Evolutionary conservation across 805 yeast species (phyloP), one percentile per base, ranked within the genome.

Genomic region (Yamadazyma nakazawae): DNA sequence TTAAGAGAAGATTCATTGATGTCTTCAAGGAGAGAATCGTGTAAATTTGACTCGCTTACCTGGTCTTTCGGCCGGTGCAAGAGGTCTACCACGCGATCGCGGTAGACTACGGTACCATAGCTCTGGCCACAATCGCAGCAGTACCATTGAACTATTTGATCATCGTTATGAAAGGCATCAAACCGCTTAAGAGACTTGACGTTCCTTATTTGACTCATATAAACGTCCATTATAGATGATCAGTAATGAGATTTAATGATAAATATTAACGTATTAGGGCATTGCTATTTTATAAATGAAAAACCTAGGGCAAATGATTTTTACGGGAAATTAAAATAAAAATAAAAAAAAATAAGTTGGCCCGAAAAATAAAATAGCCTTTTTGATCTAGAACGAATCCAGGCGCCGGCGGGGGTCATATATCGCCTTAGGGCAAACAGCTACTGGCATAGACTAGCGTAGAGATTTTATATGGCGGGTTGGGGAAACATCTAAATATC

Each of bases 51-150:
- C n/a, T 28, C 32, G n/a, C 4, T 28, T 3, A 10, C n/a, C 5
- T 11, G n/a, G n/a, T 28, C n/a, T 40, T 8, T 14, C 31, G 32
- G n/a, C 25, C 34, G 46, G 13, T 45, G 28, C 21, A 35, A 28
- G 13, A 46, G 28, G 21, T 44, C 43, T 12, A 52, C 34, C 39
- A 42, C 42, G 19, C 45, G 42, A 28, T 49, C 53, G 34, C 57
- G 61, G 45, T 56, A 61, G 24, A 56, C 51, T 12, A 67, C 61
- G 7, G 66, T 59, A 2, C 74, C 74, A 46, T 67, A 64, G 26
- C 68, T 56, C 49, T 66, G 67, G 25, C 73, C 73, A 47, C 74
- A 69, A 13, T 63, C 64, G 48, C 74, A 69, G 49, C 74, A 69
- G 52, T 66, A 67, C 74, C 74, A 69, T 52, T 69, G 73, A 52